phyloP scores from a whole-genome alignment of 2,329 filamentous ascomycete species.

The Thermoascus crustaceus region DNA sequence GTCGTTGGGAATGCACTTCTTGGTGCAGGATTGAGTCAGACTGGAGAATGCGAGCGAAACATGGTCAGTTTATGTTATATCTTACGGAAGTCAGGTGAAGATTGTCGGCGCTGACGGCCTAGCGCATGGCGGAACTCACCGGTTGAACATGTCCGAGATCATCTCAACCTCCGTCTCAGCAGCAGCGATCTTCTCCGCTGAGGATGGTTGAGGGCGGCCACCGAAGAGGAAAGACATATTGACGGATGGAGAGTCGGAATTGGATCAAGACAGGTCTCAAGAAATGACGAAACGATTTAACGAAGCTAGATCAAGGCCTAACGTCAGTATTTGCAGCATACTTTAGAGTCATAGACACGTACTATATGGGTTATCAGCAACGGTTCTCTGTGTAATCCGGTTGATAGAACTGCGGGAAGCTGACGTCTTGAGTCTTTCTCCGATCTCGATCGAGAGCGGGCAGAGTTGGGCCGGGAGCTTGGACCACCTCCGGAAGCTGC shows the following conservation, averaged over 20 bases:
- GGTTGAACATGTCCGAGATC: constrained; percentile 95
- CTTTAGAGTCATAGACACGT: background rate
- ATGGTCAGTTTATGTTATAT: constrained; percentile 6
- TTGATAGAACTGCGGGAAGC: background rate
- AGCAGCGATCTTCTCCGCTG: constrained; percentile 92
- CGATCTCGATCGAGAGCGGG: background rate
- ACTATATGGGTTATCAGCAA: background rate
- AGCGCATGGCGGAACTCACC: constrained; percentile 48
- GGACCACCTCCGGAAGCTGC: constrained; percentile 6
- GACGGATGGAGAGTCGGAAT: constrained; percentile 15
- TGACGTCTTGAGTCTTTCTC: constrained; percentile 1
- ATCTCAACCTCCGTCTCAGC: constrained; percentile 97
- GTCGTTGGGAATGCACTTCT: constrained; percentile 85
- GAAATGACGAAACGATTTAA: too few relatives aligned
- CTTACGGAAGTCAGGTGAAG: background rate
- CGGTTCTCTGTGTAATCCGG: background rate
- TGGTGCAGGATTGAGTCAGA: constrained; percentile 78
- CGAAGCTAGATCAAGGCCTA: too few relatives aligned
- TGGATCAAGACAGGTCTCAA: constrained; percentile 6
- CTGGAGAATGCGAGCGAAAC: constrained; percentile 37
- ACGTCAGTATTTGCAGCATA: too few relatives aligned
- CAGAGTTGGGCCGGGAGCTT: constrained; percentile 7
- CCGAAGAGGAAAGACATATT: constrained; percentile 68
- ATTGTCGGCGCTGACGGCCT: background rate
- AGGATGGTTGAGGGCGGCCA: constrained; percentile 72